Percentiles rank a stretch among this genome's conserved stretches.
Conservation (phyloP, 768 basidiomycete genomes). For the Mycena epipterygia region DNA sequence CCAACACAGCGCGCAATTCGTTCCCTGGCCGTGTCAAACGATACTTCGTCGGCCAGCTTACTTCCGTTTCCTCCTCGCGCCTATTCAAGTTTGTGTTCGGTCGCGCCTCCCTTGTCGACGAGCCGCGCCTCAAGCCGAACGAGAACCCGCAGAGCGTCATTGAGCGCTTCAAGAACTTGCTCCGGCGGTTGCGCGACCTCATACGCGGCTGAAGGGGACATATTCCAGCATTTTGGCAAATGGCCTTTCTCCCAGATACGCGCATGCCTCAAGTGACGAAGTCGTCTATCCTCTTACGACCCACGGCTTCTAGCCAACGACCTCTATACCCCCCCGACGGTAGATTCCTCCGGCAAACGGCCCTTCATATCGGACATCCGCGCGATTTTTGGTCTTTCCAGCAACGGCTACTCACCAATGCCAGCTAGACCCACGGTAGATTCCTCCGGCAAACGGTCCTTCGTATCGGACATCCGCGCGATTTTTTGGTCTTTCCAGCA, state of each 20-base stretch:
- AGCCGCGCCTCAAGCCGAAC: constrained; percentile 5
- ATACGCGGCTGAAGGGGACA: neutral
- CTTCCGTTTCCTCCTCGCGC: constrained; percentile 1
- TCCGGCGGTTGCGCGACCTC: neutral
- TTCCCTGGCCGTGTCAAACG: neutral
- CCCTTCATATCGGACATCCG: neutral
- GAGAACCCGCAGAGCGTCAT: constrained; percentile 7
- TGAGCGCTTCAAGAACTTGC: neutral
- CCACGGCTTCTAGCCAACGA: neutral
- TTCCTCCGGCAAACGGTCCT: neutral
- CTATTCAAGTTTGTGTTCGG: neutral
- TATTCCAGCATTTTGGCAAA: neutral
- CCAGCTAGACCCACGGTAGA: neutral
- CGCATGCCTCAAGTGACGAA: too few species aligned
- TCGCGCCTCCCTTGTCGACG: too few species aligned
- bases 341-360: neutral
- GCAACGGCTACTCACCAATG: neutral
- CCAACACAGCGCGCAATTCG: constrained; percentile 10
- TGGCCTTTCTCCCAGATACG: neutral
- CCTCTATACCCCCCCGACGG: neutral
- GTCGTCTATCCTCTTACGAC: neutral
- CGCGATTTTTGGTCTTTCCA: too few species aligned
- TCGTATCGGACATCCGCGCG: neutral
- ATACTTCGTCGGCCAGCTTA: neutral
- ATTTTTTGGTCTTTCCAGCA: too few species aligned